These are phyloP conservation scores for Epichloe glyceriae DNA, from an alignment of 2,329 filamentous ascomycete species.

Conservation along the genomic window DNA sequence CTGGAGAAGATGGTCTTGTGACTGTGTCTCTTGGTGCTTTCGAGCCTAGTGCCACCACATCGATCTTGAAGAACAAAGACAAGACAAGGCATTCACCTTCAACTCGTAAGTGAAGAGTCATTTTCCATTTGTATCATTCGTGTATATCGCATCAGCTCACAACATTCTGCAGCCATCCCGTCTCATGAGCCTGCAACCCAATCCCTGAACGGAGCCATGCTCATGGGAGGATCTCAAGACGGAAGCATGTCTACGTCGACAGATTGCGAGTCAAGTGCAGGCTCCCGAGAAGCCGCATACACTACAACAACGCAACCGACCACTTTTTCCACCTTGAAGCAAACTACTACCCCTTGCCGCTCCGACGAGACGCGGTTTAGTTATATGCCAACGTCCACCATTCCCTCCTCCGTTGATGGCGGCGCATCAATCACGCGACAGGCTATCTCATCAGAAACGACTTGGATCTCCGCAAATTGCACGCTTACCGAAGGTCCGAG, in stretches of 20 bases:
- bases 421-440: background rate
- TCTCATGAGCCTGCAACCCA: background rate
- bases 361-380: background rate
- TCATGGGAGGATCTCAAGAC: background rate
- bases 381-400: background rate
- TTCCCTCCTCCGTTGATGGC: background rate
- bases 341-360: background rate
- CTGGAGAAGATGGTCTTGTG: conserved; percentile 20
- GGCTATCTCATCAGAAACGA: background rate
- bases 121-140: background rate
- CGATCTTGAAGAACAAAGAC: background rate
- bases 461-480: background rate
- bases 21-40: conserved; percentile 15
- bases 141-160: background rate
- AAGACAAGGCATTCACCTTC: background rate
- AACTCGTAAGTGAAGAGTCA: background rate
- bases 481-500: background rate
- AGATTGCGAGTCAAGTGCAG: background rate
- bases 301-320: background rate
- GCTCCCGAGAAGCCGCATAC: background rate
- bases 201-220: background rate
- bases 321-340: background rate
- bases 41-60: conserved; percentile 8
- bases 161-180: background rate
- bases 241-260: background rate